Conservation (phyloP, 1,139 yeast species). For the Hansenula sp. region DNA sequence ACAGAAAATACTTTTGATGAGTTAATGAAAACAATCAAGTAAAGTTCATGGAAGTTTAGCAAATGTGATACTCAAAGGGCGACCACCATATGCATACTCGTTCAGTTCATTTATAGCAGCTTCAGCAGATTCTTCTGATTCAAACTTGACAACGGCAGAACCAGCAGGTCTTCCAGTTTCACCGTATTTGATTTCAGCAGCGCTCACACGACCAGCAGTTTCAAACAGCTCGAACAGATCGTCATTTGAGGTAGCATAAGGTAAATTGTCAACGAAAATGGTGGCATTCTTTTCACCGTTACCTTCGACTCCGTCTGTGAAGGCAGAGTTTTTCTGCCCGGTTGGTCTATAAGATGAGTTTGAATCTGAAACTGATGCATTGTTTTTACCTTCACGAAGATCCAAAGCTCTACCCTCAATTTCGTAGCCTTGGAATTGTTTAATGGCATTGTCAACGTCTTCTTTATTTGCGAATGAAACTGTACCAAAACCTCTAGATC, state of each 20-base stretch:
- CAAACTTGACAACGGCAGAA: constrained; percentile 79
- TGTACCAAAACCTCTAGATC: constrained; percentile 84
- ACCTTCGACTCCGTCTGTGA: constrained; percentile 61
- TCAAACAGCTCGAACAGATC: constrained; percentile 86
- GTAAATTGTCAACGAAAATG: constrained; percentile 74
- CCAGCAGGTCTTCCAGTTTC: constrained; percentile 74
- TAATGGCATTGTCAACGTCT: constrained; percentile 61
- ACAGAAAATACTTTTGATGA: not conserved
- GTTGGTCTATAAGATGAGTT: not conserved
- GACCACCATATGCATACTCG: constrained; percentile 81
- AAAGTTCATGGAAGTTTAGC: constrained; percentile 30
- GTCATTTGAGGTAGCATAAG: constrained; percentile 81
- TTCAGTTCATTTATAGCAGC: constrained; percentile 71
- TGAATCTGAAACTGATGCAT: constrained; percentile 7
- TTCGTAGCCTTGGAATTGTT: constrained; percentile 59
- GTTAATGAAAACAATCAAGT: not conserved
- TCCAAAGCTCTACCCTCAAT: constrained; percentile 69
- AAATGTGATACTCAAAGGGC: constrained; percentile 62
- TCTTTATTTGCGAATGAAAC: constrained; percentile 58
- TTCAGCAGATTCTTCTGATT: constrained; percentile 64
- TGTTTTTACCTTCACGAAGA: constrained; percentile 59
- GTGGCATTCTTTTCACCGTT: constrained; percentile 63
- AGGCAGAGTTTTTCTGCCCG: constrained; percentile 36
- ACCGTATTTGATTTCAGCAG: constrained; percentile 75
- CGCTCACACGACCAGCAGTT: constrained; percentile 71